Conservation (phyloP, 306 rosid species). For the Cucurbita maxima region DNA sequence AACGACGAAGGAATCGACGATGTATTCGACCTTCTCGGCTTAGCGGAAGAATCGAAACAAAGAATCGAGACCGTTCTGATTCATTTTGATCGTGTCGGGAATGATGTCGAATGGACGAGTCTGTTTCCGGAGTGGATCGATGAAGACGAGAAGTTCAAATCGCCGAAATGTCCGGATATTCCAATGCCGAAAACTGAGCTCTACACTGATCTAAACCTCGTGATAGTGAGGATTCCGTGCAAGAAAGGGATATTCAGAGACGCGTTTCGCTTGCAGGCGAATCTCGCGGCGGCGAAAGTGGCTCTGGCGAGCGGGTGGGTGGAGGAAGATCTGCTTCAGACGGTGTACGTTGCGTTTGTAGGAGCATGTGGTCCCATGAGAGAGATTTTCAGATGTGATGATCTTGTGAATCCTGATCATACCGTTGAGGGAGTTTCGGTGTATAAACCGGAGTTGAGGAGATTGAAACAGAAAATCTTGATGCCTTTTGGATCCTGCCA, state of each 20-base stretch:
- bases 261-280: slow-evolving; percentile 50
- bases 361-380: slow-evolving; percentile 74
- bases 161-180: slow-evolving; percentile 41
- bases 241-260: slow-evolving; percentile 34
- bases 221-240: slow-evolving; percentile 50
- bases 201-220: slow-evolving; percentile 35
- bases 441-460: slow-evolving; percentile 45
- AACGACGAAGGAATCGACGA: background rate
- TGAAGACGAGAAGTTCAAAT: slow-evolving; percentile 22
- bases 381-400: slow-evolving; percentile 83
- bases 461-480: slow-evolving; percentile 40
- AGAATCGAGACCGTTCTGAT: slow-evolving; percentile 12
- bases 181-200: slow-evolving; percentile 30
- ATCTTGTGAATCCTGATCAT: slow-evolving; percentile 16
- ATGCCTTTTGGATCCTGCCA: slow-evolving; percentile 79
- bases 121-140: slow-evolving; percentile 62
- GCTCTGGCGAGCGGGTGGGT: slow-evolving; percentile 39
- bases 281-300: slow-evolving; percentile 65
- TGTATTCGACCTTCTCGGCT: slow-evolving; percentile 2
- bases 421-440: slow-evolving; percentile 27
- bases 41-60: background rate
- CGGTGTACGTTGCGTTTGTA: slow-evolving; percentile 44
- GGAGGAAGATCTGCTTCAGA: slow-evolving; percentile 14
- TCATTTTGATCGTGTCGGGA: slow-evolving; percentile 16
- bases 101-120: slow-evolving; percentile 30